Evolutionary conservation across 495 filamentous ascomycete genomes (phyloP).

Genomic region (Penicillium coffeae): DNA sequence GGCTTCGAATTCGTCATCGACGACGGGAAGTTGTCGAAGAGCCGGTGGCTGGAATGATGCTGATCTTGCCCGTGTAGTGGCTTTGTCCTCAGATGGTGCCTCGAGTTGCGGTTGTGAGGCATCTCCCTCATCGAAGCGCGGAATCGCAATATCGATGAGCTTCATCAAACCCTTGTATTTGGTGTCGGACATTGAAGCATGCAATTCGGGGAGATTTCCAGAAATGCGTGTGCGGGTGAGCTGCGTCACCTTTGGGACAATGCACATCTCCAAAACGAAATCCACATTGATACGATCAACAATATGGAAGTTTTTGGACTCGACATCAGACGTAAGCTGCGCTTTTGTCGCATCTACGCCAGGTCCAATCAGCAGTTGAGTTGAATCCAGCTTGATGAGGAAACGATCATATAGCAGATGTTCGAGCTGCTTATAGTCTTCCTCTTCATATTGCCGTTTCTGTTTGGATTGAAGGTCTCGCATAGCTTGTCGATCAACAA

Average conservation of each 20-base stretch:
- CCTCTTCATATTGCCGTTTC: slow-evolving; percentile 77
- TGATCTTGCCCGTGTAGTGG: slow-evolving; percentile 44
- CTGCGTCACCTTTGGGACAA: slow-evolving; percentile 88
- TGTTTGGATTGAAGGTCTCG: slow-evolving; percentile 88
- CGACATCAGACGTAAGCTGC: slow-evolving; percentile 69
- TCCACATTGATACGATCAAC: slow-evolving; percentile 97
- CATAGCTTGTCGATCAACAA: slow-evolving; percentile 86
- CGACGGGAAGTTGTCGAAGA: slow-evolving; percentile 69
- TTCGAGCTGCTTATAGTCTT: slow-evolving; percentile 82
- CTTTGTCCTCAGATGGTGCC: slow-evolving; percentile 27
- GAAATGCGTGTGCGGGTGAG: slow-evolving; percentile 89
- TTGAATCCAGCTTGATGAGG: slow-evolving; percentile 83
- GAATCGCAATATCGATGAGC: slow-evolving; percentile 91
- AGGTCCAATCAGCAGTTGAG: slow-evolving; percentile 92
- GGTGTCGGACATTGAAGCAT: slow-evolving; percentile 84
- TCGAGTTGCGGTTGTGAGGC: slow-evolving; percentile 20
- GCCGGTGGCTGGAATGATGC: slow-evolving; percentile 62
- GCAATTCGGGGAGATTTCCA: slow-evolving; percentile 86
- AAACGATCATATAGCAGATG: slow-evolving; percentile 96
- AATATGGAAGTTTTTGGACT: slow-evolving; percentile 74
- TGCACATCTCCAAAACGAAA: slow-evolving; percentile 86
- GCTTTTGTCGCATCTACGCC: slow-evolving; percentile 83
- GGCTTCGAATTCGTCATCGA: slow-evolving; percentile 71
- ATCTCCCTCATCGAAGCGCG: slow-evolving; percentile 63
- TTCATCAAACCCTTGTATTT: slow-evolving; percentile 98